These are phyloP conservation scores for Euphorbia corollata DNA, from an alignment of 441 rosid species.

Conservation along the genomic window DNA sequence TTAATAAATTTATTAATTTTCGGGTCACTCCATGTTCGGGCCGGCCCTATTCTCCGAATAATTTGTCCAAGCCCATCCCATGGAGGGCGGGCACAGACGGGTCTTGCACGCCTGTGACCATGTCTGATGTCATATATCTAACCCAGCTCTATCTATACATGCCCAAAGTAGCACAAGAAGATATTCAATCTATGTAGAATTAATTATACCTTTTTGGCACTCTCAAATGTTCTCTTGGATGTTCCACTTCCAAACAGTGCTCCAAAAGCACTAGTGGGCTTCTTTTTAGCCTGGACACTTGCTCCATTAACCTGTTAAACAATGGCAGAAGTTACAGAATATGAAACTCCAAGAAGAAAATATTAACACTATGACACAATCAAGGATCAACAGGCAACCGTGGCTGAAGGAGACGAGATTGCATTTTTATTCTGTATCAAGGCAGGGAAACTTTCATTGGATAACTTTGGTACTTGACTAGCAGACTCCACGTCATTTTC, in stretches of 20 bases:
- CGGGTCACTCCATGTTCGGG: too few species aligned
- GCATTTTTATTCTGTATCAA: slow-evolving; percentile 26
- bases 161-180: not conserved
- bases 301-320: slow-evolving; percentile 43
- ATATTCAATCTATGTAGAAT: not conserved
- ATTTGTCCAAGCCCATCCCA: too few species aligned
- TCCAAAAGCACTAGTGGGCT: slow-evolving; percentile 52
- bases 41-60: too few species aligned
- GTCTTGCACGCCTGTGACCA: too few species aligned
- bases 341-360: slow-evolving; percentile 1
- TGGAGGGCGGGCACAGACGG: too few species aligned
- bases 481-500: slow-evolving; percentile 18
- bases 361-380: not conserved
- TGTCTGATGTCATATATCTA: too few species aligned
- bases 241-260: slow-evolving; percentile 42
- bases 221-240: slow-evolving; percentile 39
- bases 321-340: slow-evolving; percentile 21
- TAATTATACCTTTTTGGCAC: slow-evolving; percentile 40
- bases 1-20: too few species aligned
- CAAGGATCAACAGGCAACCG: slow-evolving; percentile 29
- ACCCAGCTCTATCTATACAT: not conserved
- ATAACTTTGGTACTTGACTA: slow-evolving; percentile 10
- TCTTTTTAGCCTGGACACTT: slow-evolving; percentile 46
- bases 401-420: slow-evolving; percentile 25
- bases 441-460: slow-evolving; percentile 15